Evolutionary conservation across 1,284 basidiomycete genomes (phyloP).

Genomic region (Anthracocystis setariae): DNA sequence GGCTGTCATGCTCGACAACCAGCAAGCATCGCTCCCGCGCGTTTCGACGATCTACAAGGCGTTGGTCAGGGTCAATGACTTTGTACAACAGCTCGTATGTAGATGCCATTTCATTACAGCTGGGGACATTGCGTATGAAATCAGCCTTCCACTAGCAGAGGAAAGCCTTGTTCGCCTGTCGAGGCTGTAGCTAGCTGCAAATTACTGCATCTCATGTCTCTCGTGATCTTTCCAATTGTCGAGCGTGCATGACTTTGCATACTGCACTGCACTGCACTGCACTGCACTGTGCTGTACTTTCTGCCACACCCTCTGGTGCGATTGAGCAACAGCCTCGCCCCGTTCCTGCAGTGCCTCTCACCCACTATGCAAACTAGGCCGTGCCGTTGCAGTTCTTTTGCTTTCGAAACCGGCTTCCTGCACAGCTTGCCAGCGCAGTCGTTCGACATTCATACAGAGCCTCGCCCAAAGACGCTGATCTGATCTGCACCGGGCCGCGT

Average conservation of each 20-base stretch:
- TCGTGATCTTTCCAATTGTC: background rate
- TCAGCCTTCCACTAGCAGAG: too few species aligned
- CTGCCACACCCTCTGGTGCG: background rate
- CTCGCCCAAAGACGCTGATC: background rate
- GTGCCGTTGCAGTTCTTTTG: background rate
- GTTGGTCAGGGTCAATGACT: too few species aligned
- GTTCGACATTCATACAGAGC: background rate
- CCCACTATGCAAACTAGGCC: background rate
- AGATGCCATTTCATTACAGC: too few species aligned
- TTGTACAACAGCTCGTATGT: too few species aligned
- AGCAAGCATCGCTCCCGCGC: too few species aligned
- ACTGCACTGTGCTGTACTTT: too few species aligned
- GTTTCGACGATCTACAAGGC: too few species aligned
- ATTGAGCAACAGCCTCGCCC: background rate
- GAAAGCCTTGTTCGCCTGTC: too few species aligned
- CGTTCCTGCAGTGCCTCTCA: background rate
- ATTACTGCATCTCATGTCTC: background rate
- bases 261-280: too few species aligned
- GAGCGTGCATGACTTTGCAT: background rate
- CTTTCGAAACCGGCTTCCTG: background rate
- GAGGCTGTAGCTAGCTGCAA: background rate
- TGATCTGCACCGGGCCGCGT: too few species aligned
- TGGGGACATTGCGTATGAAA: too few species aligned
- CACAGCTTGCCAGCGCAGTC: slow-evolving; percentile 1
- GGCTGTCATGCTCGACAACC: too few species aligned